These are phyloP conservation scores for Phellopilus nigrolimitatus DNA, from an alignment of 1,284 basidiomycete species.

Conservation along the genomic window DNA sequence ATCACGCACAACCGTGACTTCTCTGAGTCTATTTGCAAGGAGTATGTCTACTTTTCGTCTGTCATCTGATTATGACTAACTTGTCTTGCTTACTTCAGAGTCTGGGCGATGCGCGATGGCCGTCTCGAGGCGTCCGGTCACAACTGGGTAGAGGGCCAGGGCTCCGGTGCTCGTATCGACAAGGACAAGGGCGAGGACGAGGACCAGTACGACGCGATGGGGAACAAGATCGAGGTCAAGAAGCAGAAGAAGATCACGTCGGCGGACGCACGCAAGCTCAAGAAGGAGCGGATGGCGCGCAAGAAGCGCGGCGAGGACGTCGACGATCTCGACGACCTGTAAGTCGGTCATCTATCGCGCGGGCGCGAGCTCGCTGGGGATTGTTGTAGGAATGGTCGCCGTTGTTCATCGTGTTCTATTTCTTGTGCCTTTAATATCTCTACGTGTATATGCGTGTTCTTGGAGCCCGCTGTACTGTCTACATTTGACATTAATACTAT, in stretches of 20 bases:
- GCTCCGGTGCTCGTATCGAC: slow-evolving; percentile 87
- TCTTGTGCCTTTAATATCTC: slow-evolving; percentile 38
- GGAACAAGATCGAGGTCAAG: slow-evolving; percentile 86
- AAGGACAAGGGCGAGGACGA: slow-evolving; percentile 85
- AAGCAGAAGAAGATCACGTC: slow-evolving; percentile 84
- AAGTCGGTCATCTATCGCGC: too few relatives aligned
- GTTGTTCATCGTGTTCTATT: neutral
- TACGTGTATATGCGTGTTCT: too few relatives aligned
- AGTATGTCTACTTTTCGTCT: slow-evolving; percentile 40
- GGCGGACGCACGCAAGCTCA: slow-evolving; percentile 78
- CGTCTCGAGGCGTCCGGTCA: slow-evolving; percentile 92
- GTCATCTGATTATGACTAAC: neutral
- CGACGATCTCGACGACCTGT: slow-evolving; percentile 53
- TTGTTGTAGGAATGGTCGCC: too few relatives aligned
- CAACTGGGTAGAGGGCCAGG: slow-evolving; percentile 98
- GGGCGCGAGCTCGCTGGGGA: too few relatives aligned
- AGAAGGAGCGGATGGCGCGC: slow-evolving; percentile 94
- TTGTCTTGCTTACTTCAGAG: slow-evolving; percentile 35
- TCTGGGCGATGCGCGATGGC: slow-evolving; percentile 94
- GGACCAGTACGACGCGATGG: slow-evolving; percentile 89
- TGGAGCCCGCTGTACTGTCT: too few relatives aligned
- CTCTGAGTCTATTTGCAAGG: slow-evolving; percentile 90
- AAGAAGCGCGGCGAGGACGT: slow-evolving; percentile 79
- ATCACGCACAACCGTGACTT: slow-evolving; percentile 98
- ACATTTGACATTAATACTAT: too few relatives aligned